Base-by-base conservation (phyloP, 2,329 filamentous ascomycete genomes). In the Macrophomina tecta region DNA sequence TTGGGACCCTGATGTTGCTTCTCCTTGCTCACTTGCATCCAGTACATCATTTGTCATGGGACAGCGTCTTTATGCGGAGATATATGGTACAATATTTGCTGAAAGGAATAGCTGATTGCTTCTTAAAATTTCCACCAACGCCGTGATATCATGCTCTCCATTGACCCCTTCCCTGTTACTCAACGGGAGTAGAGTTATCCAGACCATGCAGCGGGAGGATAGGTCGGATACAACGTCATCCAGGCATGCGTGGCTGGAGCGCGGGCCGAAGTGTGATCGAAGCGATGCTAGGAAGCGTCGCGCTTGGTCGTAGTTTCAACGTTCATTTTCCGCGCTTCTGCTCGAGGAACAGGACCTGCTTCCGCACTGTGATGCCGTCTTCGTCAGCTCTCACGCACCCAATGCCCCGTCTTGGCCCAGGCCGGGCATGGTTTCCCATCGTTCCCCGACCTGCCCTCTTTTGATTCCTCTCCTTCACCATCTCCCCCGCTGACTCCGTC, bases 271-370 rank as follows among this genome's bases (percentile, higher is more conserved):
- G 11, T 14, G 51, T n/a, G 1, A n/a, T 34, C 34, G 14, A 30
- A 55, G 18, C 14, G 34, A 38, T 7, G n/a, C 30, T 5, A 12
- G n/a, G 34, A 45, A 46, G 36, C 12, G 18, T 6, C 3, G 49
- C 8, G 8, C 5, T 14, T 40, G 8, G 18, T 9, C 36, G 23
- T 28, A 4, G 23, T 14, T 23, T 7, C 49, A 5, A 32, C 38
- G 14, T 9, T 52, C 34, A 68, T 38, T 86, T 89, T 78, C 90
- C 90, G 77, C 93, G 91, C 78, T 97, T 97, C 77, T 92, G 89
- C 79, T 99, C 95, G 67, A 98, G 87, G 81, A 99, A 99, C 36
- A 99, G 86, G 38, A 99, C 95, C 82, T 97, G 91, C 84, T 94
- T 93, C 79, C 93, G 91, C 65, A 99, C 95, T 96, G 73, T 36